Base-by-base conservation (phyloP, 768 basidiomycete genomes). In the Mycena polygramma region DNA sequence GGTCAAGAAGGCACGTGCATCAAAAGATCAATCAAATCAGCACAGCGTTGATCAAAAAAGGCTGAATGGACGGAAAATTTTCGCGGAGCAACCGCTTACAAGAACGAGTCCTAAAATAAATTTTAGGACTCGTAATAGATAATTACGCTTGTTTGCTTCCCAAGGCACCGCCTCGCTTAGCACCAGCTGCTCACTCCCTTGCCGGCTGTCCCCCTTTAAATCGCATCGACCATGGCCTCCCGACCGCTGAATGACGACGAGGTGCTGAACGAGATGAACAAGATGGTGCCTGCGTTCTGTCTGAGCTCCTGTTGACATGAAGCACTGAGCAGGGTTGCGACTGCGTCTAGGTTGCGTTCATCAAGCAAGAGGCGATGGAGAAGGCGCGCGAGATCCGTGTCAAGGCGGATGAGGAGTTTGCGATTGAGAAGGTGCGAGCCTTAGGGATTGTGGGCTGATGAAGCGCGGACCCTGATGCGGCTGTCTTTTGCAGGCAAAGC, bases 361-460 rank as follows among this genome's bases (percentile, higher is more conserved):
- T 99, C 88, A 97, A 95, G 83, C 98, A 99, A 79, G 98, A 99
- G 82, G 97, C 97, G 6, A 81, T 94, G 73, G 97, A 99, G 85
- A 99, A 99, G 83, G 97, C 96, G 1, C 87, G 98, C 10, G 98
- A 99, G 83, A 96, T 99, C 70, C 92, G 89, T 73, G 95, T 98
- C 69, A 99, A 99, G 81, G 97, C 98, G 0, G 96, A 99, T 71
- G 97, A 99, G 80, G 97, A 99, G 83, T 99, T 99, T 78, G 94
- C 97, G 22, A 99, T 99, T 74, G 98, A 99, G 81, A 99, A 99
- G 89, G 97, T 91, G 35, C 49, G 69, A 52, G 2, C 43, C 57
- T 36, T 59, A 7, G 46, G 45, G 0, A 37, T 48, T n/a, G 14
- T 30, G 2, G 22, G 30, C 9, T 20, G 19, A 46, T 14, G n/a